A percentile compares a stretch with the other conserved stretches of the same genome.
Evolutionary conservation across 352 stramenopile species (phyloP).

Genomic region (Phytophthora hybrid): DNA sequence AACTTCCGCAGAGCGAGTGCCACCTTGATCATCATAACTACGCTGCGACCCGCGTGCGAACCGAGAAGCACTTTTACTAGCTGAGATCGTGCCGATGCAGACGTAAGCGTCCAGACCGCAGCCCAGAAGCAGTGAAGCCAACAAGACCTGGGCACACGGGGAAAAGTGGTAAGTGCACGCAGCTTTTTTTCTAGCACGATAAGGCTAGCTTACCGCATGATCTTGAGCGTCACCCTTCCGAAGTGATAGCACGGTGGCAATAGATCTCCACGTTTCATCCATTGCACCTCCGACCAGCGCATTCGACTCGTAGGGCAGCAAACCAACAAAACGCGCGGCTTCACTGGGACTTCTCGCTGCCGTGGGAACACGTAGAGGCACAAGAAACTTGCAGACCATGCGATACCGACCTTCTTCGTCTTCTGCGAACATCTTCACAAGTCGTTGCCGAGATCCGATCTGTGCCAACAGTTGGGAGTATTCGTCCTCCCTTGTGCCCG

Average conservation of each 20-base stretch:
- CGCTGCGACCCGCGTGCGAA: conserved; percentile 28
- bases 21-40: conserved; percentile 25
- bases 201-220: conserved; percentile 59
- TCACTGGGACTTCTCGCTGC: conserved; percentile 79
- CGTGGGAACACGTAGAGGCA: conserved; percentile 51
- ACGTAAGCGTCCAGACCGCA: conserved; percentile 91
- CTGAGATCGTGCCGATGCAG: conserved; percentile 81
- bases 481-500: conserved; percentile 28
- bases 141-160: conserved; percentile 56
- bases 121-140: conserved; percentile 88
- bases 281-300: conserved; percentile 57
- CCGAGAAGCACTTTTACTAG: conserved; percentile 35
- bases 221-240: conserved; percentile 85
- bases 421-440: conserved; percentile 88
- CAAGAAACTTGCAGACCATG: conserved; percentile 90
- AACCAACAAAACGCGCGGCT: conserved; percentile 84
- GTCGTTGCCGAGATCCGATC: conserved; percentile 36
- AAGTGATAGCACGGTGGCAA: conserved; percentile 75
- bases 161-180: background rate
- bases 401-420: conserved; percentile 89
- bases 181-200: too few species aligned
- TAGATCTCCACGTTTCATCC: conserved; percentile 83
- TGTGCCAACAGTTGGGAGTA: conserved; percentile 26
- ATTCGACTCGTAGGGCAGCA: conserved; percentile 76
- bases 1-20: conserved; percentile 36